phyloP scores from a whole-genome alignment of 257 asterid genomes.

The Ilex aquifolium region DNA sequence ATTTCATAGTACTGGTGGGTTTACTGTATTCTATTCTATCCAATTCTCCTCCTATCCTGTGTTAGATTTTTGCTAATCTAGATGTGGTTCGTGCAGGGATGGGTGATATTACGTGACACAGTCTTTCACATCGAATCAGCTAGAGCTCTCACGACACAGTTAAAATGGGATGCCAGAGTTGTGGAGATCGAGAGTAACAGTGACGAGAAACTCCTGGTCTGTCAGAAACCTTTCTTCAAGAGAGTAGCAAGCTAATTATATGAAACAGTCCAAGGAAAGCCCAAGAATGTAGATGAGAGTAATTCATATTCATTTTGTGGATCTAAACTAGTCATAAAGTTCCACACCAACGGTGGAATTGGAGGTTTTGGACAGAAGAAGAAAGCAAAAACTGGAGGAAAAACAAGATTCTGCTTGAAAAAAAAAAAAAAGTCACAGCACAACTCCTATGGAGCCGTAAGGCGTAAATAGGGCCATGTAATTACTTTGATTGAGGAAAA shows the following conservation, averaged over 20 bases:
- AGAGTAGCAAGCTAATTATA: constrained; percentile 53
- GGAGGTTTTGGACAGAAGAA: constrained; percentile 39
- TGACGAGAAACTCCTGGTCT: constrained; percentile 80
- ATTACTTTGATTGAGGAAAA: constrained; percentile 29
- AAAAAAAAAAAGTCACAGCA: too few relatives aligned
- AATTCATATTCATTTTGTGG: constrained; percentile 31
- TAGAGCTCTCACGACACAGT: constrained; percentile 62
- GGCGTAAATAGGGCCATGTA: constrained; percentile 60
- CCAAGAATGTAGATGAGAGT: constrained; percentile 30
- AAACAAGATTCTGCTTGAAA: constrained; percentile 5
- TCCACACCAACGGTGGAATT: constrained; percentile 30
- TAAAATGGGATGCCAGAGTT: constrained; percentile 97
- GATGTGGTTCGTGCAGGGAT: constrained; percentile 54
- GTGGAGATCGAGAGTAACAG: constrained; percentile 81
- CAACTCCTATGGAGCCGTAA: constrained; percentile 65
- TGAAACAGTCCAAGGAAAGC: constrained; percentile 7
- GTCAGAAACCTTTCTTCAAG: constrained; percentile 89
- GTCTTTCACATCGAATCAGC: constrained; percentile 66
- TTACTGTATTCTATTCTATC: too few relatives aligned
- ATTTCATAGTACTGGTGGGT: too few relatives aligned
- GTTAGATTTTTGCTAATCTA: constrained; percentile 9
- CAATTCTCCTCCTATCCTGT: too few relatives aligned
- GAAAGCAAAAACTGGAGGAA: constrained; percentile 21
- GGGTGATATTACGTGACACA: constrained; percentile 77
- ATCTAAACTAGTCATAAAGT: constrained; percentile 24